Evolutionary conservation across 768 basidiomycete species (phyloP).

Genomic region (Mycena amicta): DNA sequence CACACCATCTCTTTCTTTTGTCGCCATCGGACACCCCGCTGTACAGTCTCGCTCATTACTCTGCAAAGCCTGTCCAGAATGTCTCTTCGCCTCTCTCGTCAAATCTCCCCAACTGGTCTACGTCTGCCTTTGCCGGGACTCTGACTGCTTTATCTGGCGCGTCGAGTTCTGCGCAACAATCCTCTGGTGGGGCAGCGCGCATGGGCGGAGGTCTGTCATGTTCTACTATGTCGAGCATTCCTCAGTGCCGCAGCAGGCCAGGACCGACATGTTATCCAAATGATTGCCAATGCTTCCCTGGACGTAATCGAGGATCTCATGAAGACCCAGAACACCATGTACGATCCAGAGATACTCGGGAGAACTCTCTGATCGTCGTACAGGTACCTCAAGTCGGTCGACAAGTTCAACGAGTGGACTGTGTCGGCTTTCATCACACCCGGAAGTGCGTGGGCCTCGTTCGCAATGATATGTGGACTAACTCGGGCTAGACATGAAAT

Average conservation of each 20-base stretch:
- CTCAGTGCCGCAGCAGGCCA: conserved; percentile 40
- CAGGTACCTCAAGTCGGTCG: conserved; percentile 94
- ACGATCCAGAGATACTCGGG: conserved; percentile 28
- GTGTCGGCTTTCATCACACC: conserved; percentile 96
- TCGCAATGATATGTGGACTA: too few species aligned
- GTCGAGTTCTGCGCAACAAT: conserved; percentile 71
- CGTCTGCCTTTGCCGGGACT: conserved; percentile 88
- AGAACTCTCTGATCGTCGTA: conserved; percentile 18
- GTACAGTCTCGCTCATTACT: conserved; percentile 82
- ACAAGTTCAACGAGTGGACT: conserved; percentile 99
- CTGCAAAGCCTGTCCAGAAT: conserved; percentile 67
- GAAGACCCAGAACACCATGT: conserved; percentile 81
- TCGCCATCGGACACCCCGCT: conserved; percentile 87
- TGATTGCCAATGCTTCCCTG: conserved; percentile 96
- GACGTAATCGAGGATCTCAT: conserved; percentile 94
- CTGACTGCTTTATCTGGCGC: conserved; percentile 86
- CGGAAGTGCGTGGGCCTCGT: conserved; percentile 66
- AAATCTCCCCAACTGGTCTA: conserved; percentile 88
- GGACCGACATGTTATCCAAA: conserved; percentile 94
- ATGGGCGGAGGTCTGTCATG: conserved; percentile 59
- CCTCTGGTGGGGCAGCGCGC: conserved; percentile 61
- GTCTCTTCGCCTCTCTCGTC: conserved; percentile 72
- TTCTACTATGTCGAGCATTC: background rate
- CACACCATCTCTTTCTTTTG: conserved; percentile 82
- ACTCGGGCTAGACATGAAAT: conserved; percentile 79